A percentile compares a stretch with the other conserved stretches of the same genome.
These are phyloP conservation scores for Heritiera littoralis DNA, from an alignment of 345 rosid species.

Conservation along the genomic window DNA sequence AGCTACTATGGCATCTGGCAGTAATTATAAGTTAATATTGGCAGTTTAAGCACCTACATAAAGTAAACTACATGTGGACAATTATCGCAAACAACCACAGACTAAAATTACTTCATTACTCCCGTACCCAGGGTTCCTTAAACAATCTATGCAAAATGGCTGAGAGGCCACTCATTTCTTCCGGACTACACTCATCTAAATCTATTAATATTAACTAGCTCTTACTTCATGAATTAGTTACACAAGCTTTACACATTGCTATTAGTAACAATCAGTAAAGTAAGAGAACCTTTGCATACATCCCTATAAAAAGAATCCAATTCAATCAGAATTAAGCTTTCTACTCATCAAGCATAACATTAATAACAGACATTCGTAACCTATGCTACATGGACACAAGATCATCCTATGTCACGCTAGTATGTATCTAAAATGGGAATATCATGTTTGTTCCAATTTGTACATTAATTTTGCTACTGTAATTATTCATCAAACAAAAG, in stretches of 20 bases:
- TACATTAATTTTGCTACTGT: neutral
- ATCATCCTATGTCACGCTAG: neutral
- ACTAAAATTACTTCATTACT: neutral
- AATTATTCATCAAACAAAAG: neutral
- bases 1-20: neutral
- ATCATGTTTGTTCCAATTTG: neutral
- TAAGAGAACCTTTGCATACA: neutral
- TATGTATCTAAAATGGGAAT: neutral
- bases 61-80: neutral
- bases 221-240: neutral
- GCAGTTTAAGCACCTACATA: neutral
- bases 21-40: neutral
- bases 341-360: neutral
- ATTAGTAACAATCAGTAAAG: neutral
- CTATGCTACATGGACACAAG: neutral
- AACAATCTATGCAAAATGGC: too few species aligned
- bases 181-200: neutral
- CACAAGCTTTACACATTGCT: neutral
- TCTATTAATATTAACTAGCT: neutral
- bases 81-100: neutral
- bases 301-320: neutral
- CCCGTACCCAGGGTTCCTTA: too few species aligned
- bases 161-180: neutral
- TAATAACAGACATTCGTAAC: neutral
- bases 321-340: neutral